A percentile compares a stretch with the other conserved stretches of the same genome.
Evolutionary conservation across 2,329 filamentous ascomycete species (phyloP).

Genomic region (Penicillium sumatraense): DNA sequence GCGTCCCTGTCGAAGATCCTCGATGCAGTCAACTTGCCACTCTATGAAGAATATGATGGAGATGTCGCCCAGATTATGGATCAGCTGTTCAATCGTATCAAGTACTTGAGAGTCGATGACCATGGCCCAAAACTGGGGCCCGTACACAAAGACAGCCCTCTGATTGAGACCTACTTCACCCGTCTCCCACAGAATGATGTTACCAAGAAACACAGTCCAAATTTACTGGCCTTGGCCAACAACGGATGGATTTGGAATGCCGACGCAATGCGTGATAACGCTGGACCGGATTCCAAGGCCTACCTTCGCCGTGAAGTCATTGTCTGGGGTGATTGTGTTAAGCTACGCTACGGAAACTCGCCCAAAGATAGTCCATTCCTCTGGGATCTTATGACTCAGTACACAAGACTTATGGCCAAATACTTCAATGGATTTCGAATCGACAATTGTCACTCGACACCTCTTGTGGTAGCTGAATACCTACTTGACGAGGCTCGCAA

Average conservation of each 20-base stretch:
- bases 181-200: slow-evolving; percentile 77
- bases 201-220: slow-evolving; percentile 75
- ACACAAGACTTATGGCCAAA: slow-evolving; percentile 89
- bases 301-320: slow-evolving; percentile 97
- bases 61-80: slow-evolving; percentile 84
- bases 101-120: slow-evolving; percentile 91
- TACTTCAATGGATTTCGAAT: slow-evolving; percentile 96
- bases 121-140: slow-evolving; percentile 85
- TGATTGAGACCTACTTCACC: slow-evolving; percentile 96
- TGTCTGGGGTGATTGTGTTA: slow-evolving; percentile 98
- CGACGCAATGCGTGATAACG: slow-evolving; percentile 91
- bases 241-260: slow-evolving; percentile 99
- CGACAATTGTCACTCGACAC: slow-evolving; percentile 97
- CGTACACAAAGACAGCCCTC: slow-evolving; percentile 74
- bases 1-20: slow-evolving; percentile 64
- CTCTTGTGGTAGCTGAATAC: slow-evolving; percentile 90
- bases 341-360: slow-evolving; percentile 82
- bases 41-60: slow-evolving; percentile 89
- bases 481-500: slow-evolving; percentile 91
- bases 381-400: slow-evolving; percentile 95
- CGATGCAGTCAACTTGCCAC: slow-evolving; percentile 82
- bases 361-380: slow-evolving; percentile 88
- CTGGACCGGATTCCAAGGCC: slow-evolving; percentile 84
- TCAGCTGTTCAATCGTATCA: slow-evolving; percentile 91
- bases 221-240: slow-evolving; percentile 82